Base-by-base conservation (phyloP, 1,284 basidiomycete species). In the Fistulinella cinereoalba region DNA sequence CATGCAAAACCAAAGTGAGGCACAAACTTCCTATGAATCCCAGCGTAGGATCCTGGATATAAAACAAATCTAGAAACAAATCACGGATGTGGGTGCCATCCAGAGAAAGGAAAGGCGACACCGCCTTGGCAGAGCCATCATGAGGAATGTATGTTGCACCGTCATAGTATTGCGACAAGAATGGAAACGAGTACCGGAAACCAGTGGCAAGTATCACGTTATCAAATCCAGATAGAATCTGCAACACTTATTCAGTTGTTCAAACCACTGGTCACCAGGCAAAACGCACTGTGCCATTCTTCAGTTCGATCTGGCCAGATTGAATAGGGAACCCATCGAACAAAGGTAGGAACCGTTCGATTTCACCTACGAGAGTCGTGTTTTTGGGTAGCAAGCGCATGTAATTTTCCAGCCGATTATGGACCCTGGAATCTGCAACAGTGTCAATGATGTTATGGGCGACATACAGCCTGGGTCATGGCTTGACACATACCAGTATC, bases 11-110 rank as follows among this genome's bases (percentile, higher is more conserved):
- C 10, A 16, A 15, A 25, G n/a, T 9, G 1, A 12, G 15, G 4
- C 1, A 55, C 55, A 6, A 29, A 57, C 48, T 15, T 8, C 32
- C 44, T 2, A 53, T 1, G 31, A 58, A 58, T 9, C 50, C 55
- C 6, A 57, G 44, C 1, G 55, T 57, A 1, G 56, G 56, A n/a
- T 56, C 55, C 9, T 3, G 18, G 34, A 49, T 36, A 16, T 56
- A 55, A 37, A 56, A 56, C 8, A 46, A 6, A 18, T 57, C 48
- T 6, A 57, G 43, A 23, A 55, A 57, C 31, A 56, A 25, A 23
- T 55, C 53, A 23, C 55, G 53, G 12, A 58, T 18, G 23, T 58
- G 15, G 5, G 44, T 29, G 24, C 56, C 55, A 1, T 41, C 44
- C 36, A 29, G 3, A 2, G 48, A 33, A 9, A 56, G 42, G 43